Evolutionary conservation across 441 rosid genomes (phyloP).

Genomic region (Jatropha podagrica): DNA sequence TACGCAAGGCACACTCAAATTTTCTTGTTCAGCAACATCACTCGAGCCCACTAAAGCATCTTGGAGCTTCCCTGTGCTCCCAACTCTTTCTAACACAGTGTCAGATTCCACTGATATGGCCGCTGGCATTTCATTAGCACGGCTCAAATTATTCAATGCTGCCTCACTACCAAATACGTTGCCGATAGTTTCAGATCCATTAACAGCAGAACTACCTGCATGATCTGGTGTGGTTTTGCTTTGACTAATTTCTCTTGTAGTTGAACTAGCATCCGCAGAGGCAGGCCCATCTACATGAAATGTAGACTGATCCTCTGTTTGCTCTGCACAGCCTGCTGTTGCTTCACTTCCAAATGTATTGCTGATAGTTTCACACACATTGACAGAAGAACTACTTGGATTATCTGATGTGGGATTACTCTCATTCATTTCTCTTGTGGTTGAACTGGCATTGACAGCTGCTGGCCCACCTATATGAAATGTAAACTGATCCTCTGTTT

Average conservation of each 20-base stretch:
- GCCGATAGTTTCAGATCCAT: conserved; percentile 25
- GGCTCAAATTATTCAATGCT: not conserved
- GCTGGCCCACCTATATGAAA: conserved; percentile 18
- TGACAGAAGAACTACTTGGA: conserved; percentile 19
- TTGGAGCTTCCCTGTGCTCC: conserved; percentile 16
- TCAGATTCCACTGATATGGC: conserved; percentile 16
- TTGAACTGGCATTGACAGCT: conserved; percentile 22
- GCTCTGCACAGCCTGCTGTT: conserved; percentile 27
- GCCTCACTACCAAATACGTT: conserved; percentile 11
- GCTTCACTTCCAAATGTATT: not conserved
- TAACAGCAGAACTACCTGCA: conserved; percentile 19
- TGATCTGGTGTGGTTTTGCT: conserved; percentile 17
- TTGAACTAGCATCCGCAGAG: conserved; percentile 22
- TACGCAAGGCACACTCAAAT: conserved; percentile 24
- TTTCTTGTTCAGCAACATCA: conserved; percentile 23
- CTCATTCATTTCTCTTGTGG: conserved; percentile 12
- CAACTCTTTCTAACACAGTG: conserved; percentile 13
- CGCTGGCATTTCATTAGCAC: conserved; percentile 24
- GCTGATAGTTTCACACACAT: conserved; percentile 25
- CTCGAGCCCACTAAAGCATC: conserved; percentile 26
- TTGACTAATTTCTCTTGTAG: conserved; percentile 11
- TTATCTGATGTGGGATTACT: conserved; percentile 17
- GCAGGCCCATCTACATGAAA: conserved; percentile 19
- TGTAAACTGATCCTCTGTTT: conserved; percentile 10
- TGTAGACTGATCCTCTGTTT: conserved; percentile 11